A percentile compares a stretch with the other conserved stretches of the same genome.
These are phyloP conservation scores for Leucosporidium scottii DNA, from an alignment of 768 basidiomycete genomes.

Conservation along the genomic window DNA sequence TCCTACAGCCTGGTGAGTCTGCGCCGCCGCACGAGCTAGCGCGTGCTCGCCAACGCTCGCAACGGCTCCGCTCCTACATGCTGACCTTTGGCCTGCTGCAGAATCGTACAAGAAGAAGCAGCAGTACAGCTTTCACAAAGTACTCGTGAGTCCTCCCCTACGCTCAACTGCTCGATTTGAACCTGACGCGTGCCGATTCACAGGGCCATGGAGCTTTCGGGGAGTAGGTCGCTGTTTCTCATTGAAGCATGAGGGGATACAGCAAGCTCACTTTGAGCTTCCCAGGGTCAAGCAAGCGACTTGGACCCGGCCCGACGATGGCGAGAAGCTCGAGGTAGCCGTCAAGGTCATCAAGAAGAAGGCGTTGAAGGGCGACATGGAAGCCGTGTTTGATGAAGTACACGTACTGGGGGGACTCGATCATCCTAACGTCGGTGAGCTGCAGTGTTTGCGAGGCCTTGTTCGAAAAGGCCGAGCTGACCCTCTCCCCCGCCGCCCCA, in stretches of 20 bases:
- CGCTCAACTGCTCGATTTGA: too few relatives aligned
- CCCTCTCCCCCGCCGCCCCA: neutral
- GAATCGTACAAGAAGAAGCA: slow-evolving; percentile 77
- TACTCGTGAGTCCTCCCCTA: slow-evolving; percentile 26
- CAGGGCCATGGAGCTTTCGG: too few relatives aligned
- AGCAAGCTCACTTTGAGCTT: neutral
- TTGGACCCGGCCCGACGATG: slow-evolving; percentile 41
- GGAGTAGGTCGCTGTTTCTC: too few relatives aligned
- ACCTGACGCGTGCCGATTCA: too few relatives aligned
- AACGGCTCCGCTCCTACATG: too few relatives aligned
- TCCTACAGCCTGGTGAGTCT: too few relatives aligned
- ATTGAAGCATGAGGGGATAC: neutral
- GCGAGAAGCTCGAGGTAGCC: slow-evolving; percentile 43
- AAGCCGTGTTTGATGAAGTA: slow-evolving; percentile 87
- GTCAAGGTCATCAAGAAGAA: slow-evolving; percentile 75
- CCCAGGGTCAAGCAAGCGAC: slow-evolving; percentile 58
- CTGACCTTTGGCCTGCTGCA: neutral
- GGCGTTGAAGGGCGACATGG: slow-evolving; percentile 54
- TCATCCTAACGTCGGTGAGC: slow-evolving; percentile 70
- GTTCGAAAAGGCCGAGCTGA: neutral
- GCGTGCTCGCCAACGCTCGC: too few relatives aligned
- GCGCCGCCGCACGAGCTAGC: too few relatives aligned
- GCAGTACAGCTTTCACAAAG: slow-evolving; percentile 39
- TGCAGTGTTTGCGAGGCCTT: neutral
- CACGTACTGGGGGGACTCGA: slow-evolving; percentile 79